Evolutionary conservation across 2,329 filamentous ascomycete species (phyloP), one percentile per base, ranked within the genome.

Genomic region (Neonectria ditissima): DNA sequence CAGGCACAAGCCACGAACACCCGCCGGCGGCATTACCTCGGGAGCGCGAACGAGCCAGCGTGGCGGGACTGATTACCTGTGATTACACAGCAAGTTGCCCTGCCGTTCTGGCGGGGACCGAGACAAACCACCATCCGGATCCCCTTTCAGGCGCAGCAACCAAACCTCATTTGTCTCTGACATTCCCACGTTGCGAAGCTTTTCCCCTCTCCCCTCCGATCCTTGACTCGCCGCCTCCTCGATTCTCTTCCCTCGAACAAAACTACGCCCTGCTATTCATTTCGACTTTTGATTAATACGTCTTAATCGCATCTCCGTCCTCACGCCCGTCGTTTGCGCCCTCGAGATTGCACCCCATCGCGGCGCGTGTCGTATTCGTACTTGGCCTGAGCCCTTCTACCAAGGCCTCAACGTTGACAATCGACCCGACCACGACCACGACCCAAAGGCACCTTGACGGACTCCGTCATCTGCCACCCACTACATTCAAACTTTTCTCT

Each of bases 141-240:
- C 70, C 64, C 70, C 69, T 73, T 72, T 72, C 65, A 69, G 62
- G 61, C 62, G 53, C 55, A 69, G 57, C 52, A 55, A 69, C 68
- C 61, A 71, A 67, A 64, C 65, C 63, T 73, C 70, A 62, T 70
- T 69, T 65, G 67, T 70, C 65, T 72, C 67, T 66, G 64, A 68
- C 64, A 70, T 70, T 70, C 45, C 59, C 69, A 66, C 51, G 64
- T 65, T 69, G 63, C 63, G 68, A 63, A 65, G 55, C 57, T 59
- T 65, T 68, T 63, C 10, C 37, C 55, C 50, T 44, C 48, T 51
- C 37, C 47, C 37, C 51, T 58, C 58, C 48, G 22, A 58, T 53
- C 44, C 58, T 52, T 52, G 37, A 63, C 59, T 55, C 62, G 24
- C 56, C 50, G 16, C 51, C 56, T 28, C 37, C 41, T 65, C 61